phyloP scores from a whole-genome alignment of 176 grass and related monocot genomes.

The Triticum timopheevii region DNA sequence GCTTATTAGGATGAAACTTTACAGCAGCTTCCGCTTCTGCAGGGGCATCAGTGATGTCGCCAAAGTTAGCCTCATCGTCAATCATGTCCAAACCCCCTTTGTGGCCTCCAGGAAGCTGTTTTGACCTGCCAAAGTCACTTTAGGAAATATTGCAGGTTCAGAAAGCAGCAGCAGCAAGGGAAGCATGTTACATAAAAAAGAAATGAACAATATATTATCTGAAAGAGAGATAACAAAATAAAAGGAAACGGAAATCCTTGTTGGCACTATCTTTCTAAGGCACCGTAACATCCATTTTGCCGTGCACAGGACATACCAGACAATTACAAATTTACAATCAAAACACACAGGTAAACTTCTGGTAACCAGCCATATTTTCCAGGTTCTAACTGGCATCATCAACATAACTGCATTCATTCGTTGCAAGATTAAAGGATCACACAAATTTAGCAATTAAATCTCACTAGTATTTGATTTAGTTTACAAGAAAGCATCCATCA shows the following conservation, averaged over 20 bases:
- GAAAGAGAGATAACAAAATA: background rate
- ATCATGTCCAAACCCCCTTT: constrained; percentile 11
- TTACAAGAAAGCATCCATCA: no score
- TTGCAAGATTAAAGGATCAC: no score
- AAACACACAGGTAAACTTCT: no score
- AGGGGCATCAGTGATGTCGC: constrained; percentile 11
- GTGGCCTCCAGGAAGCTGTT: background rate
- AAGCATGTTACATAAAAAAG: background rate
- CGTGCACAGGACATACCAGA: no score
- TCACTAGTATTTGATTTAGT: no score
- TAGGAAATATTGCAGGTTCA: background rate
- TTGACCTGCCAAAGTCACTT: constrained; percentile 1
- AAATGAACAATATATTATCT: background rate
- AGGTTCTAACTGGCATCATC: no score
- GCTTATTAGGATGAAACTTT: constrained; percentile 40
- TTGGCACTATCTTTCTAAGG: background rate
- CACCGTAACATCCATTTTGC: no score
- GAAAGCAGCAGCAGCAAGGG: background rate
- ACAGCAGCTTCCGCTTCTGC: constrained; percentile 2
- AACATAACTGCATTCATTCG: no score
- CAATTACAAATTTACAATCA: no score
- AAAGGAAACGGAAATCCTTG: background rate
- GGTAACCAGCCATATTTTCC: no score
- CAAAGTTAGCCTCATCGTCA: constrained; percentile 34
- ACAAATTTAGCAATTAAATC: no score